Base-by-base conservation (phyloP, 1,139 yeast species). In the Scheffersomyces quercinus region DNA sequence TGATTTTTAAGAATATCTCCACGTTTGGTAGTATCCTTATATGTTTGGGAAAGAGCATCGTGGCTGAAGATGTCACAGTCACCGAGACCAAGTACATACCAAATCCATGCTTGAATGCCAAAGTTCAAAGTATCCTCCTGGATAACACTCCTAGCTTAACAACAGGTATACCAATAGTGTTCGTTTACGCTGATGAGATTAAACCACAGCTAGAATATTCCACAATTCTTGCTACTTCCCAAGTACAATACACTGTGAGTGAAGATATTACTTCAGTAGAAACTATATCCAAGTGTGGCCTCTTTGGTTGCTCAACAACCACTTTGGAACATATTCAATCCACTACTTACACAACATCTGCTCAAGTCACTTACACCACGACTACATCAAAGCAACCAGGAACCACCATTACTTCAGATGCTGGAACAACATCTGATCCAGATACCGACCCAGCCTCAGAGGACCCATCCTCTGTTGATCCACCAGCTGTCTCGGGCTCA, bases 31-130 rank as follows among this genome's bases (percentile, higher is more conserved):
- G 53, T 14, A 37, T 51, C 29, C 40, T 45, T 11, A 39, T 48
- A 29, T 46, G 52, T 5, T 32, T 49, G 37, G 39, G 45, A 16
- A 35, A 33, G 28, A 41, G 47, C 5, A 34, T 40, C 10, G 55
- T 55, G 12, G 60, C 56, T 24, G 53, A 53, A 35, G 53, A 54
- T 11, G 50, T 54, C 35, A 63, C 70, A 3, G 52, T 63, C 40
- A 68, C 73, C 3, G 54, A 60, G 16, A 67, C 74, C 4, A 64
- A 64, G 43, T 62, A 62, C 45, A 54, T 68, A 28, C 58, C 66
- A 24, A 69, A 69, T 12, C 58, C 52, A 8, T 65, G 69, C 50
- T 58, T 69, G 45, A 41, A 56, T 40, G 43, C 52, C 20, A 55
- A 55, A 13, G 53, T 65, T 28, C 49, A 51, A 20, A 49, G 57